These are phyloP conservation scores for Solanum commersonii DNA, from an alignment of 257 asterid genomes.

Conservation along the genomic window DNA sequence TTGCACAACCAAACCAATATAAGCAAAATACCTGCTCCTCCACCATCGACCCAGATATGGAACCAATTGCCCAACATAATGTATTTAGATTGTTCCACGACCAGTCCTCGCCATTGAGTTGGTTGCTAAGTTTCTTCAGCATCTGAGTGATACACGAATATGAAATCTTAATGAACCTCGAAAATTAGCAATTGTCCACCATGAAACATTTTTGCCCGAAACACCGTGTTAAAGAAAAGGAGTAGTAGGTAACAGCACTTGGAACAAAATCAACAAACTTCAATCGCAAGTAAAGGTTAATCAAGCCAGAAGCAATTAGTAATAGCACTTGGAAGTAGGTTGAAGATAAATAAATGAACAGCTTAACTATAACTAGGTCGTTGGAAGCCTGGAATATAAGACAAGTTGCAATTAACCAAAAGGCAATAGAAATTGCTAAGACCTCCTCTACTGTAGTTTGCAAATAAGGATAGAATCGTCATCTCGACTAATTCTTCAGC, in stretches of 20 bases:
- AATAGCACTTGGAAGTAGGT: not conserved
- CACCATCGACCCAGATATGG: slow-evolving; percentile 97
- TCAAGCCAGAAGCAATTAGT: not conserved
- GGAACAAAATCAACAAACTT: not conserved
- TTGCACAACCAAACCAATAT: not conserved
- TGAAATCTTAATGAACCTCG: not conserved
- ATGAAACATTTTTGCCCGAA: not conserved
- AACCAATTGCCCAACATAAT: slow-evolving; percentile 98
- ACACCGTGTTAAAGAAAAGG: not conserved
- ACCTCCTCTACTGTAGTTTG: not conserved
- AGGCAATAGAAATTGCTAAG: not conserved
- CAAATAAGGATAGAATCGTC: not conserved
- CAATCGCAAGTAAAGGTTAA: not conserved
- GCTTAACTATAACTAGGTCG: not conserved
- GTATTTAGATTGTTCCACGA: slow-evolving; percentile 98
- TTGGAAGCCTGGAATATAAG: not conserved
- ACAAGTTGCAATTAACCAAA: not conserved
- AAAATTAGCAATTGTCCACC: not conserved
- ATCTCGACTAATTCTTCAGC: not conserved
- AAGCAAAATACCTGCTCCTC: slow-evolving; percentile 74
- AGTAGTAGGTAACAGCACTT: not conserved
- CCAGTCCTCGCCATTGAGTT: slow-evolving; percentile 90
- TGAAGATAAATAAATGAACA: not conserved
- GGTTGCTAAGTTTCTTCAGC: slow-evolving; percentile 76
- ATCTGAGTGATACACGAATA: slow-evolving; percentile 36